A percentile compares a stretch with the other conserved stretches of the same genome.
Evolutionary conservation across 306 rosid genomes (phyloP).

Genomic region (peach (Prunus persica)): DNA sequence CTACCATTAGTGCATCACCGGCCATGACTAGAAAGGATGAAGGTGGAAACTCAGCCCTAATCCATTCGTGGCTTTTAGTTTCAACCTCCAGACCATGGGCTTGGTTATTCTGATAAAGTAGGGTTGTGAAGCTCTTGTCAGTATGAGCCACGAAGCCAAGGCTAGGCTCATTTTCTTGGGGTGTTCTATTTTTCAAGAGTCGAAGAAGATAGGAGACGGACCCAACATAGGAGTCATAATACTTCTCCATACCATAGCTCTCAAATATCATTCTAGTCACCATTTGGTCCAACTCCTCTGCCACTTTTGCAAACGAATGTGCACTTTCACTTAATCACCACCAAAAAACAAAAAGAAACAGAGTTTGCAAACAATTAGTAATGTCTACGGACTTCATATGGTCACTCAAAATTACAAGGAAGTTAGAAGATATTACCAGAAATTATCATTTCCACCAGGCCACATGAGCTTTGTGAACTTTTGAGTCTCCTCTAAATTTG

Average conservation of each 20-base stretch:
- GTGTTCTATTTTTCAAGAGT: conserved; percentile 44
- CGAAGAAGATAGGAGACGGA: conserved; percentile 61
- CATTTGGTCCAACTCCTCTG: conserved; percentile 48
- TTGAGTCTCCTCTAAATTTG: conserved; percentile 25
- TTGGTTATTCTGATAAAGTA: conserved; percentile 66
- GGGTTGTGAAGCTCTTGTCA: conserved; percentile 83
- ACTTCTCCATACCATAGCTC: conserved; percentile 48
- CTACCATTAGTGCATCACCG: conserved; percentile 69
- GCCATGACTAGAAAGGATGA: conserved; percentile 62
- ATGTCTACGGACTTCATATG: too few relatives aligned
- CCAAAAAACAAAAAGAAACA: neutral
- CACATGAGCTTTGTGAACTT: conserved; percentile 39
- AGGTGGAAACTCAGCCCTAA: conserved; percentile 56
- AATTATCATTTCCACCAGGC: conserved; percentile 42
- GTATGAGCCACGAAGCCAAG: conserved; percentile 65
- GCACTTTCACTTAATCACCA: conserved; percentile 32
- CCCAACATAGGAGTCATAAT: conserved; percentile 30
- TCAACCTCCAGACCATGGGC: conserved; percentile 61
- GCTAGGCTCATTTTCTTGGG: conserved; percentile 32
- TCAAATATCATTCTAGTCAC: conserved; percentile 76
- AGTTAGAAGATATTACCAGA: conserved; percentile 25
- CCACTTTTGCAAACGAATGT: conserved; percentile 48
- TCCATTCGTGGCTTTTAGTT: conserved; percentile 60
- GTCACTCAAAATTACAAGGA: too few relatives aligned
- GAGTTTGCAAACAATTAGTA: neutral